Evolutionary conservation across 1,139 yeast genomes (phyloP), one percentile per base, ranked within the genome.

Genomic region (Yamadazyma triangularis): DNA sequence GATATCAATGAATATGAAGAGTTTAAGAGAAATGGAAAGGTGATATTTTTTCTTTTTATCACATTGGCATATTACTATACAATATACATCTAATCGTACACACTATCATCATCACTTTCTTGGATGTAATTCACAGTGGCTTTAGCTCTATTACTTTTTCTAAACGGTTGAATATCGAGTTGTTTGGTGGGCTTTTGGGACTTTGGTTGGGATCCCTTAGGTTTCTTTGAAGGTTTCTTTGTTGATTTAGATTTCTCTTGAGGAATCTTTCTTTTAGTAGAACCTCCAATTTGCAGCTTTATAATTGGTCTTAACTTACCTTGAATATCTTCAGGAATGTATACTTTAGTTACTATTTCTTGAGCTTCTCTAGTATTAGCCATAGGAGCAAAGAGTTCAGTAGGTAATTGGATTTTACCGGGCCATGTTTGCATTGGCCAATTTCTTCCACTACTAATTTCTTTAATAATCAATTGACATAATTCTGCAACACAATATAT

Each of bases 341-440:
- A 80, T 4, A 72, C 64, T 10, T 59, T 69, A 2, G 72, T 54
- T 2, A 71, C 64, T 36, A 71, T 52, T 8, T 47, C 47, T 38
- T 70, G 75, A 1, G 74, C 73, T 40, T 69, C 75, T 16, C 52
- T 48, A 6, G 63, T 48, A 25, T 64, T 55, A 2, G 60, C 51
- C 69, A 81, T 78, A 1, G 84, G 77, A 9, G 66, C 60, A 53
- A 69, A 86, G 8, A 83, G 55, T 46, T 85, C 95, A 9, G 67
- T 56, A 0, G 93, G 81, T 16, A 87, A 56, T 22, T 73, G 73
- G 18, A 83, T 54, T 44, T 79, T 82, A 1, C 91, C 93, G 0
- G 95, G 94, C 78, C 91, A 88, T 0, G 89, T 77, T 20, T 79
- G 74, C 38, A 84, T 64, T 14, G 73, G 72, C 95, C 95, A 86